These are phyloP conservation scores for Testicularia cyperi DNA, from an alignment of 1,284 basidiomycete genomes.

Conservation along the genomic window DNA sequence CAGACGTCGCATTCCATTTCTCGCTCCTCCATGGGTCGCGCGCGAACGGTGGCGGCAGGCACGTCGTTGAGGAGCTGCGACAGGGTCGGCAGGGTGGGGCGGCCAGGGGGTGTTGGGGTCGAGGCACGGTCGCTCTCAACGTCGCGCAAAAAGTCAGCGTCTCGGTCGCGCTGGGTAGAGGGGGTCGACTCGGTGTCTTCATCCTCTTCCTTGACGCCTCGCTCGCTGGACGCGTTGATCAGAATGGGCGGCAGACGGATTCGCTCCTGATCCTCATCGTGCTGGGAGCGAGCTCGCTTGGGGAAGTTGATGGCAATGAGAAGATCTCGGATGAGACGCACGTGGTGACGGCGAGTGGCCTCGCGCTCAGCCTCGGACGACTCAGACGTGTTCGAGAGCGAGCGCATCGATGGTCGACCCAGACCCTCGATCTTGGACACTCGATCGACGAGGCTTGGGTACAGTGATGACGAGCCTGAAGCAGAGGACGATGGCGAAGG, in stretches of 20 bases:
- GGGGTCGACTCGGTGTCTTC: constrained; percentile 33
- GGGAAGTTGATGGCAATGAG: constrained; percentile 52
- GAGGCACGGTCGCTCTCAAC: constrained; percentile 19
- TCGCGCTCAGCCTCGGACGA: constrained; percentile 1
- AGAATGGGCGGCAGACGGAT: constrained; percentile 27
- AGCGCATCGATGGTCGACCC: constrained; percentile 8
- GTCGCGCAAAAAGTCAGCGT: neutral
- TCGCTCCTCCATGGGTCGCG: constrained; percentile 13
- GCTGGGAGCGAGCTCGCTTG: constrained; percentile 13
- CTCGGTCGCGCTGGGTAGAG: neutral
- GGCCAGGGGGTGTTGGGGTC: constrained; percentile 24
- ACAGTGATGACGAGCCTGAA: constrained; percentile 17
- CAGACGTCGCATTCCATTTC: constrained; percentile 32
- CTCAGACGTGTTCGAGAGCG: constrained; percentile 2
- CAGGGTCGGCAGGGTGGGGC: constrained; percentile 40
- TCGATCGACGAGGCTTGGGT: constrained; percentile 34
- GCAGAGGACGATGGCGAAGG: constrained; percentile 7
- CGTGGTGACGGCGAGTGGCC: constrained; percentile 27
- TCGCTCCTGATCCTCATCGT: constrained; percentile 4
- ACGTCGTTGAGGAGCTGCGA: constrained; percentile 37
- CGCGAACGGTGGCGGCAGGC: neutral
- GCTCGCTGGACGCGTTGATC: constrained; percentile 1
- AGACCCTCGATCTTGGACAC: constrained; percentile 36
- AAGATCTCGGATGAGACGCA: constrained; percentile 40
- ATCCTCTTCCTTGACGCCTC: neutral